These are phyloP conservation scores for Fraxinus americana DNA, from an alignment of 257 asterid genomes.

Conservation along the genomic window DNA sequence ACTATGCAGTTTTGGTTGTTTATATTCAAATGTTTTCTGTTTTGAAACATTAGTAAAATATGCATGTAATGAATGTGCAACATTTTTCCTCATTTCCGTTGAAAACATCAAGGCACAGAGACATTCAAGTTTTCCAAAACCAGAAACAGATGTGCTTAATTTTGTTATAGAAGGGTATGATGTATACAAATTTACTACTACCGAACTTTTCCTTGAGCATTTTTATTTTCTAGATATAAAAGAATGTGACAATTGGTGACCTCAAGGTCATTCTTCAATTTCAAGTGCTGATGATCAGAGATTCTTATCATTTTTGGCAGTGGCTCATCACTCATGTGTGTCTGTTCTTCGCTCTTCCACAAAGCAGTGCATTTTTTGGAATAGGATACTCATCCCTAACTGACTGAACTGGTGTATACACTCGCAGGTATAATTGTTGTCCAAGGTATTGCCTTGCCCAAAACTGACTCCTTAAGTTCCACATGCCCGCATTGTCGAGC, in stretches of 20 bases:
- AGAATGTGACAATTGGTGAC: neutral
- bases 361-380: conserved; percentile 62
- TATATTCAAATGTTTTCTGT: too few relatives aligned
- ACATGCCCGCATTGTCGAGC: conserved; percentile 80
- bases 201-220: neutral
- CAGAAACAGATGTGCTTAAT: neutral
- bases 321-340: conserved; percentile 1
- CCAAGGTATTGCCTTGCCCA: conserved; percentile 82
- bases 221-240: neutral
- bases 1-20: too few relatives aligned
- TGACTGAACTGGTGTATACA: conserved; percentile 48
- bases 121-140: neutral
- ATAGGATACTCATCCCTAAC: conserved; percentile 59
- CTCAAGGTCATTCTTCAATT: conserved; percentile 12
- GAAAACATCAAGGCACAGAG: neutral
- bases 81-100: too few relatives aligned
- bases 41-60: too few relatives aligned
- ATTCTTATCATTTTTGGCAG: neutral
- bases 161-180: neutral
- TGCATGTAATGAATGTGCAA: too few relatives aligned
- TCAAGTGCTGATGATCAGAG: neutral
- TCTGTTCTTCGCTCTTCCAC: conserved; percentile 58
- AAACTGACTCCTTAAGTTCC: conserved; percentile 69
- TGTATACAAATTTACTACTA: neutral
- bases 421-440: conserved; percentile 70